These are phyloP conservation scores for Podila horticola DNA, from an alignment of 192 early-diverging fungal genomes.

Conservation along the genomic window DNA sequence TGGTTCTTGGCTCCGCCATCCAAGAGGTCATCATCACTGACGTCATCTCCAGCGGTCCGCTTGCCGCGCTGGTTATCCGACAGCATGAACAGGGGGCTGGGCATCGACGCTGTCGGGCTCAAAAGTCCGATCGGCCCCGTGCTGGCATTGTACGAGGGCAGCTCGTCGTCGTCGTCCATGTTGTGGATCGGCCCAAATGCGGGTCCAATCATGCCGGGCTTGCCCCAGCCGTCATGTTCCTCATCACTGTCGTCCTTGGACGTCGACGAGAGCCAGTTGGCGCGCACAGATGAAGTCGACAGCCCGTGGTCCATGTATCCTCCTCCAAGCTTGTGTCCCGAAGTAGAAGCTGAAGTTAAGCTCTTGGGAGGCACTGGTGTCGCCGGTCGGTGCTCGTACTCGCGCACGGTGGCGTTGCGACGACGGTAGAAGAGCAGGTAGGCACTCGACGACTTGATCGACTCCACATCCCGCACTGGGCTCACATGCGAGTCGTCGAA, in stretches of 20 bases:
- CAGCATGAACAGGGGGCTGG: slow-evolving; percentile 16
- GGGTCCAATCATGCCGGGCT: not conserved
- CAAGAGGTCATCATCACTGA: slow-evolving; percentile 8
- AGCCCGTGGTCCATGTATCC: not conserved
- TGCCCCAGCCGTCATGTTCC: slow-evolving; percentile 22
- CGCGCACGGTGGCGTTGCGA: slow-evolving; percentile 24
- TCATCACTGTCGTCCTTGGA: slow-evolving; percentile 1
- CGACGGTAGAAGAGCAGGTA: slow-evolving; percentile 47
- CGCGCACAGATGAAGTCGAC: not conserved
- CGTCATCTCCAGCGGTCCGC: not conserved
- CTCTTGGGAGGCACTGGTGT: slow-evolving; percentile 1
- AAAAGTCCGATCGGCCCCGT: slow-evolving; percentile 15
- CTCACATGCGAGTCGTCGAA: slow-evolving; percentile 86
- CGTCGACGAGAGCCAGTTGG: not conserved
- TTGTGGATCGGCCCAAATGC: not conserved
- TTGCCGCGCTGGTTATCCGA: slow-evolving; percentile 15
- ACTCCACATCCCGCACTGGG: slow-evolving; percentile 20
- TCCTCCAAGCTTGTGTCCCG: not conserved
- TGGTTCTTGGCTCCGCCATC: not conserved
- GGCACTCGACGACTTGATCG: slow-evolving; percentile 43
- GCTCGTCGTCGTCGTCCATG: slow-evolving; percentile 4
- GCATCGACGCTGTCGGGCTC: slow-evolving; percentile 15
- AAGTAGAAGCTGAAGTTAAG: not conserved
- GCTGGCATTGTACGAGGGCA: slow-evolving; percentile 10
- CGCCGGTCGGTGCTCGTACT: slow-evolving; percentile 29